Conservation (phyloP, 106 monocot genomes). For the Allium sativum region DNA sequence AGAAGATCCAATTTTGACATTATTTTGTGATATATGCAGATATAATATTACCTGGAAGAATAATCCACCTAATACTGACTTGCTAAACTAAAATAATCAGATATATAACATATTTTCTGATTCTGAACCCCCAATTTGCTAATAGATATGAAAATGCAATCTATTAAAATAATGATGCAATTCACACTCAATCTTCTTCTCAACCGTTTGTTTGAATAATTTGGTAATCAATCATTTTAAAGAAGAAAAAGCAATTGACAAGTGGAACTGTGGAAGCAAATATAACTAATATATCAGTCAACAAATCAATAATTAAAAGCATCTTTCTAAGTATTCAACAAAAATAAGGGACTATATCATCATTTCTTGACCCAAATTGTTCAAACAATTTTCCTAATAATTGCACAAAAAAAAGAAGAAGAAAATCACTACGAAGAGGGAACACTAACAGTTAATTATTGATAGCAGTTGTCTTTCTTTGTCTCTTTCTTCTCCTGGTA, state of each 20-base stretch:
- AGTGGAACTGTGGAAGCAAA: slow-evolving; percentile 8
- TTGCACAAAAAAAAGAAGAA: background rate
- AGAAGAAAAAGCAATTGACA: background rate
- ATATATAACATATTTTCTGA: too few species aligned
- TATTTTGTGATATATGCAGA: background rate
- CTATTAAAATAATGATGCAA: background rate
- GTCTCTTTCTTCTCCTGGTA: background rate
- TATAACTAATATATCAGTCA: background rate
- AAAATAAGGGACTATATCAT: slow-evolving; percentile 2
- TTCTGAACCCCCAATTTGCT: background rate
- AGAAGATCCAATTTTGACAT: background rate
- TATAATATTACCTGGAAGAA: background rate
- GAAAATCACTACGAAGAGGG: background rate
- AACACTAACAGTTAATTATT: background rate
- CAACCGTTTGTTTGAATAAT: too few species aligned
- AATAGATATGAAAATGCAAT: background rate
- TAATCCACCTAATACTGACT: background rate
- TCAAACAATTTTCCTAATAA: background rate
- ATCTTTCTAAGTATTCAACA: background rate
- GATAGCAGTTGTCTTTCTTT: background rate
- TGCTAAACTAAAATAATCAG: background rate
- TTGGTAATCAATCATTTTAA: background rate
- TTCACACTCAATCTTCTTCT: too few species aligned
- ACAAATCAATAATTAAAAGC: slow-evolving; percentile 1
- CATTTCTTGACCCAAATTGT: background rate